Conservation (phyloP, 2,329 filamentous ascomycete species). For the Davidsoniella neocaledoniae region DNA sequence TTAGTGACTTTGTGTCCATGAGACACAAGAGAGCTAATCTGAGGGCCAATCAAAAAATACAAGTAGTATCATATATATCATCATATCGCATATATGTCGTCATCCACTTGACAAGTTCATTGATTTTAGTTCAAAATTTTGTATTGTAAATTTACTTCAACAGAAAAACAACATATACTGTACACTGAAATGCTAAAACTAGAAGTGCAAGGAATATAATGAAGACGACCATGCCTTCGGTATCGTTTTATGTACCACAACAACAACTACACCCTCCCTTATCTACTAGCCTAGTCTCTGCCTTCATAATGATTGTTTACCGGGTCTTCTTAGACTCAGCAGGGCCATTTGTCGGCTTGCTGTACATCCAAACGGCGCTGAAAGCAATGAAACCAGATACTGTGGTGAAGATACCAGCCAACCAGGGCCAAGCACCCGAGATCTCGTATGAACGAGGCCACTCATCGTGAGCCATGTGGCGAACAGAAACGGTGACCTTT, state of each 20-base stretch:
- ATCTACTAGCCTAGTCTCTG: not conserved
- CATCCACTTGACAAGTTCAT: too few species aligned
- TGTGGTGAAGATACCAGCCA: conserved; percentile 72
- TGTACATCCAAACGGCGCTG: conserved; percentile 73
- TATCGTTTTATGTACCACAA: not conserved
- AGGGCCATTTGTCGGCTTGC: conserved; percentile 27
- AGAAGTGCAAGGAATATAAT: not conserved
- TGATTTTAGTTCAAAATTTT: too few species aligned
- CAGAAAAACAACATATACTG: conserved; percentile 1
- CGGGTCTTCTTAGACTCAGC: conserved; percentile 30
- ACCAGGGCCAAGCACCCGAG: conserved; percentile 85
- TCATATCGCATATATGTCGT: not conserved
- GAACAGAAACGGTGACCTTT: conserved; percentile 85
- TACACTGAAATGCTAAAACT: conserved; percentile 6
- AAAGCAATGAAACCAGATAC: conserved; percentile 73
- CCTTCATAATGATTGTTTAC: conserved; percentile 17
- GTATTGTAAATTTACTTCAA: not conserved
- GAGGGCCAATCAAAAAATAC: conserved; percentile 23
- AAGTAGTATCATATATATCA: conserved; percentile 1
- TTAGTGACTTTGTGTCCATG: conserved; percentile 26
- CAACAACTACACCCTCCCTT: not conserved
- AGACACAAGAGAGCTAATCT: conserved; percentile 41
- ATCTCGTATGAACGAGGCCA: conserved; percentile 86
- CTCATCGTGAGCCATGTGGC: conserved; percentile 95
- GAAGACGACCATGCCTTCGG: not conserved